phyloP scores from a whole-genome alignment of 108 stramenopile species.

The Fistulifera pelliculosa region DNA sequence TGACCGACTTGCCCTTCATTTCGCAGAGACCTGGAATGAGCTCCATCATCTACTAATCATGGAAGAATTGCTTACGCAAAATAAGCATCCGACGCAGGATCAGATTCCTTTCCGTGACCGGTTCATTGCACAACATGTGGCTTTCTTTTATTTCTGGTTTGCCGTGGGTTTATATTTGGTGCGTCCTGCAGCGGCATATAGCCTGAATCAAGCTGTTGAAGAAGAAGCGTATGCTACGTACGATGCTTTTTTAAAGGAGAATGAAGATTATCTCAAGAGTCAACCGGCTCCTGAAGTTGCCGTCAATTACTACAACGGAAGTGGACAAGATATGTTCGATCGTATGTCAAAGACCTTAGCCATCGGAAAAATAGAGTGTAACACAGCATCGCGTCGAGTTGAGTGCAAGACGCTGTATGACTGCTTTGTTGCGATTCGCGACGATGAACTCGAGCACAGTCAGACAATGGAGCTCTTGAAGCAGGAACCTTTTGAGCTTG shows the following conservation, averaged over 20 bases:
- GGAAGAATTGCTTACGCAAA: constrained; percentile 89
- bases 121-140: constrained; percentile 80
- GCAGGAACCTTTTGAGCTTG: neutral
- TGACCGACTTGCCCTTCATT: constrained; percentile 67
- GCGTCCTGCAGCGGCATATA: constrained; percentile 68
- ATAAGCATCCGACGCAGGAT: constrained; percentile 1
- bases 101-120: constrained; percentile 43
- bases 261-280: constrained; percentile 47
- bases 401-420: constrained; percentile 68
- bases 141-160: constrained; percentile 89
- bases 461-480: constrained; percentile 33
- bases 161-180: constrained; percentile 67
- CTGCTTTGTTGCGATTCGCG: constrained; percentile 69
- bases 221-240: constrained; percentile 85
- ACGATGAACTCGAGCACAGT: constrained; percentile 81
- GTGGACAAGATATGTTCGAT: constrained; percentile 84
- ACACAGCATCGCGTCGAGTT: constrained; percentile 30
- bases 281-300: constrained; percentile 59
- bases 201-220: constrained; percentile 74
- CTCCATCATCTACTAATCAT: constrained; percentile 94
- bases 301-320: constrained; percentile 57
- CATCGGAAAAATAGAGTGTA: neutral
- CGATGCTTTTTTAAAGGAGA: constrained; percentile 46
- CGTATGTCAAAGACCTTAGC: constrained; percentile 40
- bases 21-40: constrained; percentile 92